These are phyloP conservation scores for Paramecium biaurelia DNA, from an alignment of 73 alveolate genomes.

Conservation along the genomic window DNA sequence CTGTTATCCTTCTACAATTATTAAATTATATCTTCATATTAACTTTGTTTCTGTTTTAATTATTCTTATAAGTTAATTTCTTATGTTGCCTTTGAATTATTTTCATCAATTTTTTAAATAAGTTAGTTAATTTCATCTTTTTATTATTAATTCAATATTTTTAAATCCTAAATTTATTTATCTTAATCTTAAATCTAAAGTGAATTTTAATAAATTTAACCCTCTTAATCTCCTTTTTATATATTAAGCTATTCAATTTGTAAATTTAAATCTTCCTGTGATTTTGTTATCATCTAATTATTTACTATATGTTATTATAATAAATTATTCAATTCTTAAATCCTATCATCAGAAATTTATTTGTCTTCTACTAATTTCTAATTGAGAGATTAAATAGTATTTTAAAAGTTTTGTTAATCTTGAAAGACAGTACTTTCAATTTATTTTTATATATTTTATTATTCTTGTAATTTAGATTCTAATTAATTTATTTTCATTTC, in stretches of 20 bases:
- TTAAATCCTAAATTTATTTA: not conserved
- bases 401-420: not conserved
- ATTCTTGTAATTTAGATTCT: not conserved
- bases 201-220: not conserved
- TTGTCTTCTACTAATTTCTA: not conserved
- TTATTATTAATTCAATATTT: not conserved
- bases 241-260: not conserved
- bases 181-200: not conserved
- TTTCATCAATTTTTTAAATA: not conserved
- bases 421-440: not conserved
- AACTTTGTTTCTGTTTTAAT: not conserved
- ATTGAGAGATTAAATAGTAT: not conserved
- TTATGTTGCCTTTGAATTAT: not conserved
- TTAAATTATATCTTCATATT: not conserved
- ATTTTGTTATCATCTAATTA: not conserved
- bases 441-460: not conserved
- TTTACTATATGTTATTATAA: not conserved
- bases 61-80: not conserved
- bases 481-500: not conserved
- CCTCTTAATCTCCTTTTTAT: not conserved
- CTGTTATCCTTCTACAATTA: not conserved
- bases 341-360: not conserved
- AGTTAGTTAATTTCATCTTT: not conserved
- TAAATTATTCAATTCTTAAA: not conserved
- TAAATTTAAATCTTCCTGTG: not conserved